Base-by-base conservation (phyloP, 1,139 yeast species). In the Petasospora fabianii region DNA sequence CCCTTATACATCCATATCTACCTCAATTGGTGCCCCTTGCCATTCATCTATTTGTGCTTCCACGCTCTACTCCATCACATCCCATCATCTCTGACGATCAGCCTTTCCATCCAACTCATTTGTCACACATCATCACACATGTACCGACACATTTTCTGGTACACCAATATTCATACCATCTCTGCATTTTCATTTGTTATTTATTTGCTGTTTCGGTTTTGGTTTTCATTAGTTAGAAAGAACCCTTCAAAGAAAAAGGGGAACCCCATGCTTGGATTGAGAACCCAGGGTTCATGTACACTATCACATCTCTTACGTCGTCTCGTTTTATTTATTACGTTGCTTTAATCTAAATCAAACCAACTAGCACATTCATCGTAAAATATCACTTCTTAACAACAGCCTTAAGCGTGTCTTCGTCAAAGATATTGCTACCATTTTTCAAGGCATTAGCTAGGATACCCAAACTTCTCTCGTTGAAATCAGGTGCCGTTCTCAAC, bases 341-440 rank as follows among this genome's bases (percentile, higher is more conserved):
- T 22, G 6, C 22, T 6, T 10, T 22, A 11, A 13, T 22, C 12
- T 13, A 11, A 5, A 8, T n/a, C n/a, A n/a, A n/a, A n/a, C n/a
- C n/a, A 26, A 26, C 28, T 13, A 13, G 28, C 6, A 6, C 28
- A 26, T 13, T 26, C 10, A 10, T 8, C 22, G 7, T 8, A 8
- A 20, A 20, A 20, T 10, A 20, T 38, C 36, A 51, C 34, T 50
- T 46, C 32, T 46, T 45, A 4, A 65, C 58, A 21, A 71, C 52
- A 6, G 74, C 71, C 43, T 64, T 69, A 49, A 80, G 61, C 12
- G 80, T 71, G 27, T 78, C 84, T 32, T 72, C 71, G 55, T 80
- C 86, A 60, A 81, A 82, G 65, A 82, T 71, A 48, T 79, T 76
- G 7, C 76, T 69, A 12, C 86, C 84, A 36, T 79, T 77, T 54